These are phyloP conservation scores for Oryza officinalis DNA, from an alignment of 176 grass and related monocot species.

Conservation along the genomic window DNA sequence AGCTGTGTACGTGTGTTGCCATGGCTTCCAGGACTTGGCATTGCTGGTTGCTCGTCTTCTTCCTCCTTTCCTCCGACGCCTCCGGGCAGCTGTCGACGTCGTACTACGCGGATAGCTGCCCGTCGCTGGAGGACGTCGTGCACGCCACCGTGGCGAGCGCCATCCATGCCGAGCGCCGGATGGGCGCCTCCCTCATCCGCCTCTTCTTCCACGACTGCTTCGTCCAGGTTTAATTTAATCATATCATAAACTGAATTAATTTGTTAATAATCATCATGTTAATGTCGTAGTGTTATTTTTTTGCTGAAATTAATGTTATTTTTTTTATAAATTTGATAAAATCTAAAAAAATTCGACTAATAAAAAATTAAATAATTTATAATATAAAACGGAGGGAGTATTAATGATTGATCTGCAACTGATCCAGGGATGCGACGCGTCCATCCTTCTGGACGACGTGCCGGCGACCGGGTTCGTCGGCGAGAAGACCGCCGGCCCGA, in stretches of 20 bases:
- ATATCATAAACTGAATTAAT: no score
- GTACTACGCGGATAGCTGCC: slow-evolving; percentile 60
- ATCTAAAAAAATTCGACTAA: no score
- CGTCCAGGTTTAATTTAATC: slow-evolving; percentile 35
- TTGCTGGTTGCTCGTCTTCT: slow-evolving; percentile 38
- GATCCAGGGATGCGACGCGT: slow-evolving; percentile 63
- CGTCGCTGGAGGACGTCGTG: slow-evolving; percentile 42
- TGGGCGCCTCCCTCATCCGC: slow-evolving; percentile 74
- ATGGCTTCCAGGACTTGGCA: slow-evolving; percentile 42
- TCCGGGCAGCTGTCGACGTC: slow-evolving; percentile 51
- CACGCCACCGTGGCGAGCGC: slow-evolving; percentile 40
- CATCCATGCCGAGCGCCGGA: slow-evolving; percentile 46
- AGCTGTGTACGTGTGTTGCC: neutral
- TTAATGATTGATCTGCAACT: no score
- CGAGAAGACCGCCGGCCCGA: slow-evolving; percentile 70
- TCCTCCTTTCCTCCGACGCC: slow-evolving; percentile 36
- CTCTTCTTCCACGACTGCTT: slow-evolving; percentile 92
- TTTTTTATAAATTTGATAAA: no score
- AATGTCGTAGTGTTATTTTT: no score
- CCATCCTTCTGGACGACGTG: slow-evolving; percentile 64
- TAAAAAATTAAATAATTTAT: no score
- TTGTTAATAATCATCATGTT: no score
- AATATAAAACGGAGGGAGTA: no score
- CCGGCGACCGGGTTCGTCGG: slow-evolving; percentile 41
- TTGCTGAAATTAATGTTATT: no score